These are phyloP conservation scores for Penicillium corylophilum DNA, from an alignment of 2,329 filamentous ascomycete species.

Conservation along the genomic window DNA sequence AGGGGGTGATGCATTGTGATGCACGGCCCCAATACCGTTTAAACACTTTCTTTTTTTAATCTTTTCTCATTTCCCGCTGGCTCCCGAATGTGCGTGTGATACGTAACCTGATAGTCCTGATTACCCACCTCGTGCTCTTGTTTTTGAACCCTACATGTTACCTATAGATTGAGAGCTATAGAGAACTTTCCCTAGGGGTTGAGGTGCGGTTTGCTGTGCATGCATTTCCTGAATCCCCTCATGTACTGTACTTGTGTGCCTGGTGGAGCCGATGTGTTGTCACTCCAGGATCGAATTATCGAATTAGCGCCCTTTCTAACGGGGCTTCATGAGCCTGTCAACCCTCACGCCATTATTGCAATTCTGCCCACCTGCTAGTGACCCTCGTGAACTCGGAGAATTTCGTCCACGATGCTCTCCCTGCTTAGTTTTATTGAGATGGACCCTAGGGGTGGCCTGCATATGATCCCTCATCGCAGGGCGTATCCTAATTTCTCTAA, in stretches of 20 bases:
- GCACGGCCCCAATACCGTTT: not conserved
- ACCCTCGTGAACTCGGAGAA: conserved; percentile 22
- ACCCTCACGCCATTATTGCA: not conserved
- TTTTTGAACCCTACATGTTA: not conserved
- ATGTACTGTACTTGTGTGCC: not conserved
- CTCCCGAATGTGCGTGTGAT: not conserved
- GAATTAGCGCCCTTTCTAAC: not conserved
- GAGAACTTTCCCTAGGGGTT: not conserved
- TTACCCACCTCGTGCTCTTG: not conserved
- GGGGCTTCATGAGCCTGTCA: not conserved
- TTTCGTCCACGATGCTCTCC: conserved; percentile 22
- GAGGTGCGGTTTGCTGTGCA: too few species aligned
- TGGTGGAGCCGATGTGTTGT: conserved; percentile 12
- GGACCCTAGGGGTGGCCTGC: conserved; percentile 8
- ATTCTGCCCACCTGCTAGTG: conserved; percentile 6
- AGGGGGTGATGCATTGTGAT: conserved; percentile 27
- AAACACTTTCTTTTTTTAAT: not conserved
- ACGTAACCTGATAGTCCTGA: not conserved
- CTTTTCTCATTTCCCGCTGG: not conserved
- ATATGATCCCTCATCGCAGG: conserved; percentile 17
- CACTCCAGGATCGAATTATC: not conserved
- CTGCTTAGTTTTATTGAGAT: conserved; percentile 17
- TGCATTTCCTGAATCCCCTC: not conserved
- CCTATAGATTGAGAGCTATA: not conserved
- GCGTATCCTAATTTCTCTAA: not conserved